Conservation (phyloP, 352 stramenopile genomes). For the Pelagophyceae sp. region DNA sequence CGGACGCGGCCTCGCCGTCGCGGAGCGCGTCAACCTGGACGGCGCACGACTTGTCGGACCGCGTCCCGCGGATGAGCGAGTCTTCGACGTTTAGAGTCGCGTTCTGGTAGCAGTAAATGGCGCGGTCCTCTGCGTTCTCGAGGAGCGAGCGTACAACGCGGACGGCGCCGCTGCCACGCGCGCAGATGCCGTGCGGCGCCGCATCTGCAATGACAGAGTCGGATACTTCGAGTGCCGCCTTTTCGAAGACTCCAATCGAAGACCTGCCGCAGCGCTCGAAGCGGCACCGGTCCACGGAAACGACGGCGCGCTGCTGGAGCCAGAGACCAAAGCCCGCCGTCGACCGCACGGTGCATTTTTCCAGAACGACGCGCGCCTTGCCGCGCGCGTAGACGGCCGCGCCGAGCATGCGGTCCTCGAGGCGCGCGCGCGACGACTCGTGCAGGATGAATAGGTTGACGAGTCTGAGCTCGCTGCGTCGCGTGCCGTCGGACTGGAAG, state of each 20-base stretch:
- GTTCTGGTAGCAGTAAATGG: background rate
- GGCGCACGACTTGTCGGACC: background rate
- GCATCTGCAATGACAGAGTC: background rate
- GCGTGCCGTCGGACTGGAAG: background rate
- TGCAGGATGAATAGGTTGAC: background rate
- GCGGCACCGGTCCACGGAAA: background rate
- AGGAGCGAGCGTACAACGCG: background rate
- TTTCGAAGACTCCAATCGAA: background rate
- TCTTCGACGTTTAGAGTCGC: background rate
- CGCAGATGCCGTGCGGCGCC: slow-evolving; percentile 10
- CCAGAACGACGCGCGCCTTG: background rate
- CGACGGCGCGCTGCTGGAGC: background rate
- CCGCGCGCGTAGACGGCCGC: background rate
- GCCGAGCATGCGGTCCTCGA: background rate
- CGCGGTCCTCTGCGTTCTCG: background rate
- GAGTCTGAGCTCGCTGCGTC: background rate
- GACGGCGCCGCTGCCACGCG: background rate
- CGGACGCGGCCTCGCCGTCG: background rate
- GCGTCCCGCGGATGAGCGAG: background rate
- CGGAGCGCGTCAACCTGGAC: slow-evolving; percentile 10
- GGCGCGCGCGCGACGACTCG: background rate
- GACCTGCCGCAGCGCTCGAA: background rate
- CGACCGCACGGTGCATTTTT: background rate
- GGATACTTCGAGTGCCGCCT: background rate
- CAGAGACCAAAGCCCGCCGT: slow-evolving; percentile 1